phyloP scores from a whole-genome alignment of 1,284 basidiomycete genomes.

The Entoloma clypeatum region DNA sequence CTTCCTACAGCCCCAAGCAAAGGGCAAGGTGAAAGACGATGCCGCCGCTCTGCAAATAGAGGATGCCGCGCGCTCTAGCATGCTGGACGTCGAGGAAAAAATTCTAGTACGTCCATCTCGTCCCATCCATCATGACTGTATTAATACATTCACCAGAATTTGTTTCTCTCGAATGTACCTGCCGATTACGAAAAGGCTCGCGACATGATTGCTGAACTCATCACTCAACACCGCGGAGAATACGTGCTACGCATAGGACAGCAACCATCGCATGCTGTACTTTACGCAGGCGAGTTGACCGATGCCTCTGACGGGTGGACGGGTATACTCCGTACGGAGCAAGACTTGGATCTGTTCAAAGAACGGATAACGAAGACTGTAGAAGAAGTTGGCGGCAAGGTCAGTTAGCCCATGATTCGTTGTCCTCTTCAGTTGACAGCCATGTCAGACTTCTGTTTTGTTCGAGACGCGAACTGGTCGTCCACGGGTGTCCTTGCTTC shows the following conservation, averaged over 20 bases:
- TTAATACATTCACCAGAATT: constrained; percentile 32
- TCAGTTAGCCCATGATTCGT: constrained; percentile 24
- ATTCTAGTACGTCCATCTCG: constrained; percentile 48
- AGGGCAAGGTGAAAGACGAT: constrained; percentile 34
- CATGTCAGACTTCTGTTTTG: constrained; percentile 49
- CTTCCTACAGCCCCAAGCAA: constrained; percentile 25
- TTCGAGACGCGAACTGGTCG: constrained; percentile 44
- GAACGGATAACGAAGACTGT: constrained; percentile 43
- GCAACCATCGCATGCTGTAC: constrained; percentile 48
- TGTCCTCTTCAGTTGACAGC: neutral
- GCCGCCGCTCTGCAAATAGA: constrained; percentile 9
- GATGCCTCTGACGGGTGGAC: constrained; percentile 48
- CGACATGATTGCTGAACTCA: constrained; percentile 58
- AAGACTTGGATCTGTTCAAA: constrained; percentile 49
- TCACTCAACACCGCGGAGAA: constrained; percentile 66
- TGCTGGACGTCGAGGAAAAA: constrained; percentile 51
- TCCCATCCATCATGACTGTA: constrained; percentile 1
- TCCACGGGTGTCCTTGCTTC: constrained; percentile 54
- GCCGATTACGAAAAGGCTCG: constrained; percentile 51
- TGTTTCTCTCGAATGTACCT: constrained; percentile 43
- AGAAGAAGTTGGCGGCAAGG: constrained; percentile 76
- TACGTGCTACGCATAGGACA: constrained; percentile 67
- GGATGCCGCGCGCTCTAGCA: constrained; percentile 18
- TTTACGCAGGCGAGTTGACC: constrained; percentile 51
- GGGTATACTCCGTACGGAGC: constrained; percentile 46